Evolutionary conservation across 2,329 filamentous ascomycete genomes (phyloP).

Genomic region (Fusarium mexicanum): DNA sequence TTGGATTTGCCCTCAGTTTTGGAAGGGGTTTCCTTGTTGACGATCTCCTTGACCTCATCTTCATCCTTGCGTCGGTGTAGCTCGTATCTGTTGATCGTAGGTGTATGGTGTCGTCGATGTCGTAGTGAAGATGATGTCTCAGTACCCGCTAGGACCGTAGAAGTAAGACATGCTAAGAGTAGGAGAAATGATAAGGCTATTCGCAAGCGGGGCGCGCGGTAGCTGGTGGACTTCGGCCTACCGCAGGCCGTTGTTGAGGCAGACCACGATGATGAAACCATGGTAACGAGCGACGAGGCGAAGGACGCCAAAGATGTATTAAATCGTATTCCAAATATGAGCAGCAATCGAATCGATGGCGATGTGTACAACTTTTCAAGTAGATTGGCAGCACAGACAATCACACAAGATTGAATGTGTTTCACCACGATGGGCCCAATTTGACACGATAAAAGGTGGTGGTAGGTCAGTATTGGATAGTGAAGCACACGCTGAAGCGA

Average conservation of each 20-base stretch:
- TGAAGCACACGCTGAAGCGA: conserved; percentile 15
- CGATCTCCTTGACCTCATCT: conserved; percentile 20
- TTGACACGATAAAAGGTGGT: conserved; percentile 13
- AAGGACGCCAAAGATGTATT: conserved; percentile 10
- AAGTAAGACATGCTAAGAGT: conserved; percentile 38
- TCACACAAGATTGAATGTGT: conserved; percentile 38
- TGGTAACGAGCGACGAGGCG: conserved; percentile 33
- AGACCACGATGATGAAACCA: conserved; percentile 22
- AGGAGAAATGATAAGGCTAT: conserved; percentile 26
- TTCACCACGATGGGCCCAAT: conserved; percentile 40
- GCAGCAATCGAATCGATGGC: not conserved
- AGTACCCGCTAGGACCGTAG: conserved; percentile 27
- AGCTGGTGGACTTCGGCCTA: conserved; percentile 1
- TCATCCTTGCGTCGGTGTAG: conserved; percentile 30
- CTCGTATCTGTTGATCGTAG: conserved; percentile 12
- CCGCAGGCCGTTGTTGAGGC: conserved; percentile 1
- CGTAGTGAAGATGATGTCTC: conserved; percentile 31
- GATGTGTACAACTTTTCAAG: conserved; percentile 9
- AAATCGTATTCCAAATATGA: not conserved
- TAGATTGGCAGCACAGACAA: conserved; percentile 22
- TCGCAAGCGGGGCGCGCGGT: conserved; percentile 21
- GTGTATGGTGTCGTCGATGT: conserved; percentile 15
- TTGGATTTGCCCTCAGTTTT: conserved; percentile 32
- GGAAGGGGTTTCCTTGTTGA: conserved; percentile 23
- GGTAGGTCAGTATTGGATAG: conserved; percentile 15